These are phyloP conservation scores for Rhynchospora breviuscula DNA, from an alignment of 176 grass and related monocot genomes.

Conservation along the genomic window DNA sequence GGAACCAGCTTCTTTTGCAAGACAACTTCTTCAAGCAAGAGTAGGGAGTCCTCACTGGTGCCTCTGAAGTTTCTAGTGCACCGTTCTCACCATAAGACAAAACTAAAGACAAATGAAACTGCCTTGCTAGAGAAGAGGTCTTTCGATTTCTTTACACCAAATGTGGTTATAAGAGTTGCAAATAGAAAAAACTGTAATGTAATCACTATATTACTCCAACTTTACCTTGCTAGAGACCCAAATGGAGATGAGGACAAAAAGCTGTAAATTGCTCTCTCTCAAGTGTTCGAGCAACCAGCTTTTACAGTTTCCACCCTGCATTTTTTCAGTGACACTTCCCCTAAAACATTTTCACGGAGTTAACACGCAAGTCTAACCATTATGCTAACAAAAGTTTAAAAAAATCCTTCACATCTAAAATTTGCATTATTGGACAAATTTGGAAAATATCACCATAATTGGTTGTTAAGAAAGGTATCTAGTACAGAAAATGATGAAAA, in stretches of 20 bases:
- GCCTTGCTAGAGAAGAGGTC: too few species aligned
- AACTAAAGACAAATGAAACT: too few species aligned
- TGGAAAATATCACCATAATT: not conserved
- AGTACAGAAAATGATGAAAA: not conserved
- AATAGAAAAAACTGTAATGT: not conserved
- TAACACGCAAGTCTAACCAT: not conserved
- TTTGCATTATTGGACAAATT: not conserved
- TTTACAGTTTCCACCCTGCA: not conserved
- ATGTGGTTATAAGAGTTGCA: not conserved
- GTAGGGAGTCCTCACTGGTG: too few species aligned
- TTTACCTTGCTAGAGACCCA: conserved; percentile 88
- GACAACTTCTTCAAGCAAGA: too few species aligned
- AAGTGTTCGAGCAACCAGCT: conserved; percentile 65
- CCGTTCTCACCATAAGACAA: too few species aligned
- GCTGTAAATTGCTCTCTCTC: conserved; percentile 83
- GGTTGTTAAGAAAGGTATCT: not conserved
- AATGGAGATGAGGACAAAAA: conserved; percentile 64
- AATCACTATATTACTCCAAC: not conserved
- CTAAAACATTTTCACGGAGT: not conserved
- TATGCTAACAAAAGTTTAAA: not conserved
- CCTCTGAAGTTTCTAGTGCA: too few species aligned
- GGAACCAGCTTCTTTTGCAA: too few species aligned
- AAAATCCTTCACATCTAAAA: not conserved
- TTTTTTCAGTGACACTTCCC: not conserved
- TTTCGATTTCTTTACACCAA: not conserved